Evolutionary conservation across 192 early-diverging fungal species (phyloP), one percentile per base, ranked within the genome.

Genomic region (Coemansia sp.): DNA sequence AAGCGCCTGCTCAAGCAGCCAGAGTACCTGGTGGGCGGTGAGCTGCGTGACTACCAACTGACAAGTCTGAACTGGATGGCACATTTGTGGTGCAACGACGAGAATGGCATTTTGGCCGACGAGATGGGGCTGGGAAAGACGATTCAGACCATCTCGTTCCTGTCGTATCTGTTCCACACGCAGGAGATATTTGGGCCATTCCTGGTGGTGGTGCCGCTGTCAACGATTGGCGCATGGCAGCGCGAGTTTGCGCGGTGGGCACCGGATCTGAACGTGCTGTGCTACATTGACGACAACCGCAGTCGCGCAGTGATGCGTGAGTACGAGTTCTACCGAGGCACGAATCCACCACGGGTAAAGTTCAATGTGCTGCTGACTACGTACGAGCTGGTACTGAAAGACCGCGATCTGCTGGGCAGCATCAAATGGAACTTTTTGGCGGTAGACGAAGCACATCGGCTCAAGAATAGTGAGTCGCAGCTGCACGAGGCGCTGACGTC

Each of bases 61-160:
- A 86, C 89, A 22, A 94, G 94, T 37, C 77, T 99, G 41, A 98
- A 96, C 76, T 99, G 98, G 98, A 92, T 96, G 89, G 93, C 93
- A 3, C 86, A 90, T 60, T 78, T 98, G 45, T 99, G 96, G 96
- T 91, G 93, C 67, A 85, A 86, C 54, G 93, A 97, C 79, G 85
- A 94, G 72, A 98, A 98, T 69, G 98, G 96, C 4, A 98, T 99
- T 63, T 65, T 98, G 35, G 98, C 96, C 0, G 96, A 98, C 68
- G 96, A 98, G 80, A 88, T 90, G 93, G 90, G 94, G 16, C 76
- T 97, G 17, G 98, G 98, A 4, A 99, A 99, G 82, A 98, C 98
- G 0, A 85, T 99, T 2, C 98, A 99, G 78, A 95, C 93, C 2
- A 95, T 98, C 57, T 90, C 93, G 22, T 94, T 98, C 65, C 80